Evolutionary conservation across 495 filamentous ascomycete species (phyloP).

Genomic region (Thozetella sp.): DNA sequence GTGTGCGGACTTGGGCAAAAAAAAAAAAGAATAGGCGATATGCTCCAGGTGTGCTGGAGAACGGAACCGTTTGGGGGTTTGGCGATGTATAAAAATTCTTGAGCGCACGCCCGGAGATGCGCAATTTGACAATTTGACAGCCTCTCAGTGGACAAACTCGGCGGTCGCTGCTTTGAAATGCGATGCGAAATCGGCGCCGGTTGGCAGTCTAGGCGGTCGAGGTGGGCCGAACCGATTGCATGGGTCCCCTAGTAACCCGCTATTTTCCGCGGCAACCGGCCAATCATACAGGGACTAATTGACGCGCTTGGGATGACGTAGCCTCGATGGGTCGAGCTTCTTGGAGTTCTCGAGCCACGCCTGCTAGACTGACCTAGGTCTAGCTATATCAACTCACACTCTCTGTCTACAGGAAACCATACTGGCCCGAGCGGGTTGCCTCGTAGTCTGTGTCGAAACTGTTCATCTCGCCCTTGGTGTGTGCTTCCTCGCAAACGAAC

Average conservation of each 20-base stretch:
- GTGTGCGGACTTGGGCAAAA: too few relatives aligned
- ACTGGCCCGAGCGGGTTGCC: too few relatives aligned
- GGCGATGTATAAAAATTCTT: too few relatives aligned
- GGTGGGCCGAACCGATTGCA: neutral
- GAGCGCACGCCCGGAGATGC: constrained; percentile 11
- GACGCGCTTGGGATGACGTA: constrained; percentile 11
- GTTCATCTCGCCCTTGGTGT: neutral
- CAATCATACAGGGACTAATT: constrained; percentile 7
- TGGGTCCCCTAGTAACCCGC: constrained; percentile 8
- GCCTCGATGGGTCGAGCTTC: neutral
- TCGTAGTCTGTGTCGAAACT: too few relatives aligned
- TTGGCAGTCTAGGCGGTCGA: constrained; percentile 13
- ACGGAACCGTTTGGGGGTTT: too few relatives aligned
- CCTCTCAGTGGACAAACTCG: neutral
- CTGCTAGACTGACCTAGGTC: too few relatives aligned
- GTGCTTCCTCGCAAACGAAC: neutral
- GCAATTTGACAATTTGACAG: constrained; percentile 1
- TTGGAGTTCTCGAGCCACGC: too few relatives aligned
- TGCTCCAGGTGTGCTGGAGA: too few relatives aligned
- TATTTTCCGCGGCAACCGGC: constrained; percentile 6
- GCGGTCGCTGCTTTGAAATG: constrained; percentile 39
- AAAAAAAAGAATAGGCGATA: too few relatives aligned
- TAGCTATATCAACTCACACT: too few relatives aligned
- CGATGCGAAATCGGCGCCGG: constrained; percentile 34
- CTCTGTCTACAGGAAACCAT: too few relatives aligned